phyloP scores from a whole-genome alignment of 1,284 basidiomycete species.

The Trichosporon inkin region DNA sequence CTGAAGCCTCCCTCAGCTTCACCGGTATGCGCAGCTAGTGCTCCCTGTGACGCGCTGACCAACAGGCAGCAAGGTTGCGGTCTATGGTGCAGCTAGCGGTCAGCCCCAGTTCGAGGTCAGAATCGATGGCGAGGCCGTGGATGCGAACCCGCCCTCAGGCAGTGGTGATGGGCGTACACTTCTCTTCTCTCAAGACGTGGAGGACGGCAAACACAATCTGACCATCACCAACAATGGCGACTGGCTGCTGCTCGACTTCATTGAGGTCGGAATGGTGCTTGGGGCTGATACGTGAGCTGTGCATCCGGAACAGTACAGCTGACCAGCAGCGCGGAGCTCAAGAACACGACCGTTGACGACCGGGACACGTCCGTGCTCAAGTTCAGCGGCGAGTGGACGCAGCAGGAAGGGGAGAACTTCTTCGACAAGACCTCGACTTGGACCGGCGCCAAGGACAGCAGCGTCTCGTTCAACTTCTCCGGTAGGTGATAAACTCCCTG shows the following conservation, averaged over 20 bases:
- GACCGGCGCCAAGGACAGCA: slow-evolving; percentile 35
- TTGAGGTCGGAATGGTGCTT: slow-evolving; percentile 33
- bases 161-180: slow-evolving; percentile 25
- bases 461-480: slow-evolving; percentile 38
- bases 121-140: slow-evolving; percentile 33
- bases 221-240: slow-evolving; percentile 34
- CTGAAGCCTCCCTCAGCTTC: slow-evolving; percentile 38
- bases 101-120: slow-evolving; percentile 36
- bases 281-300: slow-evolving; percentile 42
- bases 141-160: slow-evolving; percentile 6
- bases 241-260: slow-evolving; percentile 39
- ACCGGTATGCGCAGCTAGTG: slow-evolving; percentile 20
- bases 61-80: slow-evolving; percentile 25
- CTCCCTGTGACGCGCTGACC: not conserved
- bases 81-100: slow-evolving; percentile 37
- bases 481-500: slow-evolving; percentile 21
- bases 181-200: slow-evolving; percentile 29
- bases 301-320: not conserved
- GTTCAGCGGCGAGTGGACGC: slow-evolving; percentile 46
- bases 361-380: slow-evolving; percentile 25
- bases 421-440: slow-evolving; percentile 40
- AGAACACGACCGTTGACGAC: slow-evolving; percentile 47
- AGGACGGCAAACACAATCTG: slow-evolving; percentile 29
- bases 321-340: slow-evolving; percentile 33
- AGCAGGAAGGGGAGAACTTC: slow-evolving; percentile 42